Evolutionary conservation across 768 basidiomycete species (phyloP), one percentile per base, ranked within the genome.

Genomic region (Dentipellis fragilis): DNA sequence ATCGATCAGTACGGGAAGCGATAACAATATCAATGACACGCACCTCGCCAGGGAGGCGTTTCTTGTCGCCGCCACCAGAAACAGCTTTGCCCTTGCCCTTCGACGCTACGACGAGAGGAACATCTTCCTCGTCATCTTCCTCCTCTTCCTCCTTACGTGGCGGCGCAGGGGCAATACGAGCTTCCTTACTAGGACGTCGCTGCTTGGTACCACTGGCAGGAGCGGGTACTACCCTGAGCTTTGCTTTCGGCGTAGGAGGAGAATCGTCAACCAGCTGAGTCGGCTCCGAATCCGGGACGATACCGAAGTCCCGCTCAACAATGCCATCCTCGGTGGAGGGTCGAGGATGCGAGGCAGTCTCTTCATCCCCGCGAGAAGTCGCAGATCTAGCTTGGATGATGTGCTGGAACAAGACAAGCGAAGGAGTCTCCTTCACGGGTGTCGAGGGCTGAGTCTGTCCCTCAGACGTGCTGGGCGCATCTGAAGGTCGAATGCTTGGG

Each of bases 271-370:
- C 19, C 19, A 69, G 73, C 29, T 70, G 71, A 17, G 69, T 65
- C 49, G 80, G 77, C 58, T 85, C 84, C 2, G 84, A 86, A 63
- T 86, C 85, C 2, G 84, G 83, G 14, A 87, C 72, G 51, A 84
- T 54, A 35, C 80, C 80, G 60, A 75, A 71, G 40, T 62, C 56
- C 23, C 29, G 29, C 29, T 29, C 29, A 29, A 29, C 29, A 6
- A 29, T 29, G 29, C 29, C 29, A 6, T 29, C 29, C 3, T 29
- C 29, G 29, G 29, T 6, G 29, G 29, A 3, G 29, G 29, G 29
- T 29, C 29, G 29, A 29, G 29, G 29, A 29, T 29, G 29, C 6
- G 29, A 29, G 29, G 29, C 3, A 3, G 29, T 29, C 29, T 29
- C 29, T 29, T 6, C 29, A 29, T 29, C 29, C 29, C 29, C 29